Evolutionary conservation across 2,329 filamentous ascomycete species (phyloP), one percentile per base, ranked within the genome.

Genomic region (Phyllachora maydis): DNA sequence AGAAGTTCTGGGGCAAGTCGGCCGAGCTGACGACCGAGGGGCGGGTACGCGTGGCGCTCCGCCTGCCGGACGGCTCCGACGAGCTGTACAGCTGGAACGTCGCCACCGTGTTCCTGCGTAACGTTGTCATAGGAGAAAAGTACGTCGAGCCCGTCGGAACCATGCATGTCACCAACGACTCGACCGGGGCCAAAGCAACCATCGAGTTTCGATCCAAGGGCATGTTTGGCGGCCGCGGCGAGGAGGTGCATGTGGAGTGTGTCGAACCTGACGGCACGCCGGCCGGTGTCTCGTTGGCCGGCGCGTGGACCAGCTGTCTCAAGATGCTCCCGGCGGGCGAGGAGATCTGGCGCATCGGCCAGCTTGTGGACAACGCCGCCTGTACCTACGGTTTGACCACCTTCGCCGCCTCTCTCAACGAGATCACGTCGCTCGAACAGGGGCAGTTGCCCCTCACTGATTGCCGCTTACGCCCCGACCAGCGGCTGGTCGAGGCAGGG

Each of bases 1-100:
- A 98, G 42, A 95, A 95, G 43, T 98, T 98, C 53, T 95, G 88
- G 88, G 88, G 88, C 26, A 95, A 95, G 54, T 85, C 75, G 26
- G 81, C 81, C 3, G 88, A 98, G 47, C 68, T 98, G 31, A 88
- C 78, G 30, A 95, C 82, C 0, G 85, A 93, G 26, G 88, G 88
- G 3, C 75, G 79, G 14, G 71, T 81, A 4, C 67, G 83, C 23
- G 58, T 93, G 18, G 67, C 71, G 18, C 53, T 98, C 14, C 71
- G 61, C 14, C 42, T 71, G 23, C 35, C 56, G 1, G 64, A 28
- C 41, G 60, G 63, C 3, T 64, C 56, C 2, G 76, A 79, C 26
- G 85, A 95, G 42, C 62, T 69, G 30, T 98, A 85, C 51, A 83
- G 72, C 35, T 98, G 82, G 81, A 74, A 65, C 21, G 61, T 79